A percentile compares a stretch with the other conserved stretches of the same genome.
Conservation (phyloP, 1,284 basidiomycete genomes). For the Trametes polyzona region DNA sequence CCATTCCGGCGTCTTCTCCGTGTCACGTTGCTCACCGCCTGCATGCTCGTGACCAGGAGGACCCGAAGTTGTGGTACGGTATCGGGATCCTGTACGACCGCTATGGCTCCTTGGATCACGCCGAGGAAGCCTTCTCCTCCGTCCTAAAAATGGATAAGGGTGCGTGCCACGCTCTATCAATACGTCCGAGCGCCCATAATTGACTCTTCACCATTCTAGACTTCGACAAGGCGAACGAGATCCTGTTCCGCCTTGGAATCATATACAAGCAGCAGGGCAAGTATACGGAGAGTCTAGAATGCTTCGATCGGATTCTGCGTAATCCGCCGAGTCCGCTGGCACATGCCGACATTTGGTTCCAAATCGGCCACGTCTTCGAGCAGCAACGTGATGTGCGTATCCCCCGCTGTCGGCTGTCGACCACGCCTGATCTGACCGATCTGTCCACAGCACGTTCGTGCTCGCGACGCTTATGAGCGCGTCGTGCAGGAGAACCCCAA, state of each 20-base stretch:
- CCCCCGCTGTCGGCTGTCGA: not conserved
- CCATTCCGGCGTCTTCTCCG: constrained; percentile 9
- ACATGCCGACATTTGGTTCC: constrained; percentile 99
- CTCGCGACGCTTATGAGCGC: constrained; percentile 97
- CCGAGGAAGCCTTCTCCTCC: constrained; percentile 97
- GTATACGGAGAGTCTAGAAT: constrained; percentile 82
- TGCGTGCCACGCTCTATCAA: constrained; percentile 39
- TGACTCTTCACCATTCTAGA: constrained; percentile 53
- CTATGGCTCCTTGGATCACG: constrained; percentile 97
- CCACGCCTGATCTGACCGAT: constrained; percentile 17
- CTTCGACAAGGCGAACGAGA: constrained; percentile 99
- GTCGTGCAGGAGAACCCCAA: constrained; percentile 92
- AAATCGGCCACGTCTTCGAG: constrained; percentile 98
- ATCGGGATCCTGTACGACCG: constrained; percentile 99
- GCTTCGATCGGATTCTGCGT: constrained; percentile 95
- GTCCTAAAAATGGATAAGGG: constrained; percentile 97
- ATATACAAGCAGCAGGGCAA: constrained; percentile 99
- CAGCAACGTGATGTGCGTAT: constrained; percentile 87
- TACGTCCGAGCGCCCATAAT: constrained; percentile 37
- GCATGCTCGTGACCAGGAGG: constrained; percentile 56
- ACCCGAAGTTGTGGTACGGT: constrained; percentile 99
- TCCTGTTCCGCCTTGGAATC: constrained; percentile 96
- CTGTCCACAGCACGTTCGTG: constrained; percentile 71
- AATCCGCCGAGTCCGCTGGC: constrained; percentile 96
- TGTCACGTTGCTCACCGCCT: constrained; percentile 29